Evolutionary conservation across 192 early-diverging fungal genomes (phyloP), one percentile per base, ranked within the genome.

Genomic region (Entomortierella parvispora): DNA sequence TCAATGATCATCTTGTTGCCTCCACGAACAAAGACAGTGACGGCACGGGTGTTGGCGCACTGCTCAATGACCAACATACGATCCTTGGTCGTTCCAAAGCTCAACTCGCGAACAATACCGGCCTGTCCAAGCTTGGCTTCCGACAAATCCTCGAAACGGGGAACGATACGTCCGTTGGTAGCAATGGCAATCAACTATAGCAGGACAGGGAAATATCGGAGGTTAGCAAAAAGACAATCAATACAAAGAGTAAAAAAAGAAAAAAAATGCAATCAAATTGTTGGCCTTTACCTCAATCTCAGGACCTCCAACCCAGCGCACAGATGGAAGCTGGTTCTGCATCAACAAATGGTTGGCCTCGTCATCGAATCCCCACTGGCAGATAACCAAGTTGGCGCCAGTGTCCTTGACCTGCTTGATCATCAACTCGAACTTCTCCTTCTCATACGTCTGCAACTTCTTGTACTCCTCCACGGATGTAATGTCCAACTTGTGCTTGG

Each of bases 1-100:
- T 99, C 97, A 66, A 99, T 96, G 60, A 99, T 96, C 97, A 98
- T 97, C 88, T 99, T 98, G 88, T 98, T 99, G 69, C 96, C 97
- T 63, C 97, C 97, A 59, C 97, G 92, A 49, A 96, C 93, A 82
- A 99, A 95, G 43, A 98, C 86, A 22, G 97, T 99, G 22, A 99
- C 96, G 12, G 97, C 97, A 65, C 96, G 92, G 26, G 95, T 91
- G 86, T 99, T 99, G 83, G 98, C 96, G 64, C 98, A 99, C 79
- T 99, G 92, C 75, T 99, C 98, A 82, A 99, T 99, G 3, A 99
- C 93, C 48, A 99, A 86, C 98, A 99, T 99, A 65, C 95, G 92
- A 75, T 99, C 98, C 84, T 97, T 97, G 37, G 97, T 99, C 10
- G 97, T 99, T 63, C 97, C 97, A 68, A 99, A 99, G 20, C 91